These are phyloP conservation scores for Senna tora DNA, from an alignment of 306 rosid genomes.

Conservation along the genomic window DNA sequence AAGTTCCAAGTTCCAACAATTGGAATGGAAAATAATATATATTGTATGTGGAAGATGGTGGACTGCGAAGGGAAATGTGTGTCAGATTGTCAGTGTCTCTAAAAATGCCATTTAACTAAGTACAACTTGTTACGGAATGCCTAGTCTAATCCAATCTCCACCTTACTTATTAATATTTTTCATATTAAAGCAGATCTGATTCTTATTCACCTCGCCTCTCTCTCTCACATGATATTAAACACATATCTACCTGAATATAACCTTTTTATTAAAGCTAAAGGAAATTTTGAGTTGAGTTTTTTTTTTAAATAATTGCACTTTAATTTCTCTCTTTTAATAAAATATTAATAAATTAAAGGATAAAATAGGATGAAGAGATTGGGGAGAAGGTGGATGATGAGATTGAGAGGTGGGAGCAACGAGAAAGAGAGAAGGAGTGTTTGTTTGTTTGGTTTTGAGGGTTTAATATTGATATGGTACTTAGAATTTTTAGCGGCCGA, in stretches of 20 bases:
- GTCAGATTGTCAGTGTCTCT: not conserved
- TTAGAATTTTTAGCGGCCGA: no score
- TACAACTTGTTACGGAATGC: slow-evolving; percentile 5
- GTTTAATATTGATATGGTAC: slow-evolving; percentile 2
- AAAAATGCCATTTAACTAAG: not conserved
- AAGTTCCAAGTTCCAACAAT: not conserved
- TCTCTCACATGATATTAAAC: slow-evolving; percentile 26
- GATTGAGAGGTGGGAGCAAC: not conserved
- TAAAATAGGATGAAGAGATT: no score
- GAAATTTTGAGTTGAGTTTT: no score
- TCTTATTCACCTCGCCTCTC: not conserved
- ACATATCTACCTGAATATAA: not conserved
- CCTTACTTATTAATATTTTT: not conserved
- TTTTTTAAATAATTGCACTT: no score
- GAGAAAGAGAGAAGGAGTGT: no score
- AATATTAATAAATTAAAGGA: no score
- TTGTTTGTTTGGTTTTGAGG: not conserved
- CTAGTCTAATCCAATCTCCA: not conserved
- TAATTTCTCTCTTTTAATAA: no score
- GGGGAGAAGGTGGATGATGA: no score
- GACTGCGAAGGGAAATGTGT: slow-evolving; percentile 22
- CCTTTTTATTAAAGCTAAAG: not conserved
- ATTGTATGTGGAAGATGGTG: not conserved
- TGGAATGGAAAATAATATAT: not conserved
- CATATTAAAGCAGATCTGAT: not conserved